Base-by-base conservation (phyloP, 495 filamentous ascomycete species). In the Podospora appendiculata region DNA sequence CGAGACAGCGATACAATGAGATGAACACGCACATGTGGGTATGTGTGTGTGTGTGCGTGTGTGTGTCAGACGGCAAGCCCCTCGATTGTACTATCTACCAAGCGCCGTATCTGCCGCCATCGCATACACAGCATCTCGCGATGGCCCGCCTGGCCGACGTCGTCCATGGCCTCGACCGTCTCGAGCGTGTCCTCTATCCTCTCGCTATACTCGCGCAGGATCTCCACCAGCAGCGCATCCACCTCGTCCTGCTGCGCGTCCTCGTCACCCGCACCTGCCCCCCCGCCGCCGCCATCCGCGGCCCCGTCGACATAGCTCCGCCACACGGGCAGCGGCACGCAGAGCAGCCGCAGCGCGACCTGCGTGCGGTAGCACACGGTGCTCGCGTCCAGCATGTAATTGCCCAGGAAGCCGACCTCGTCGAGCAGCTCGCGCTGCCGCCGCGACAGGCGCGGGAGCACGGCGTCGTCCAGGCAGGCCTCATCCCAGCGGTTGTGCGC, bases 301-400 rank as follows among this genome's bases (percentile, higher is more conserved):
- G 53, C 54, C 19, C 65, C 69, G 14, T 68, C 61, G 5, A 74
- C 59, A 45, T 70, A 67, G 49, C 56, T 42, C 53, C 60, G 59
- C 73, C 73, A 76, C 52, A 67, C 54, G 7, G 50, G 53, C 11
- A 53, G 35, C 6, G 60, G 55, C 14, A 71, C 64, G 39, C 68
- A 64, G 41, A 76, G 48, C 41, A 77, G 45, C 40, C 82, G 70
- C 39, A 84, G 71, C n/a, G 84, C 87, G 17, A 87, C 80, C 61
- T 87, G 78, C 6, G 88, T 89, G 33, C 88, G 77, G 53, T 85
- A 82, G 61, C 88, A 92, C 32, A 79, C 79, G 0, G 78, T 79
- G 12, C 76, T 65, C 8, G 66, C 56, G 53, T 82, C 85, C 5
- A 88, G 60, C 62, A 80, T 76, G 54, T 89, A 90, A 39, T 81